A percentile compares a stretch with the other conserved stretches of the same genome.
These are phyloP conservation scores for Penicillium rolfsii DNA, from an alignment of 2,329 filamentous ascomycete species.

Conservation along the genomic window DNA sequence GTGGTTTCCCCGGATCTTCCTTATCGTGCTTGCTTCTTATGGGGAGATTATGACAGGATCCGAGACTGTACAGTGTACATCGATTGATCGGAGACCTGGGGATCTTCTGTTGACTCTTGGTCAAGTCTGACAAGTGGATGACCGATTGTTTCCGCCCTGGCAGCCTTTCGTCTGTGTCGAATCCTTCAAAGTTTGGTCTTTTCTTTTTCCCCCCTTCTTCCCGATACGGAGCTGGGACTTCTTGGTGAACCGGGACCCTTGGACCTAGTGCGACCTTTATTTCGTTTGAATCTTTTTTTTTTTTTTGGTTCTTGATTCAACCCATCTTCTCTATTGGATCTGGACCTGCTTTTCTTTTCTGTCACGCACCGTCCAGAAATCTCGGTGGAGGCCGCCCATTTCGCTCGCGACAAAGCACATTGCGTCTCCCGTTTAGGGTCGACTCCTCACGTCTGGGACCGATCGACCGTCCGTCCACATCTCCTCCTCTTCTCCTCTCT, in stretches of 20 bases:
- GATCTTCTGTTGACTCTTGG: too few relatives aligned
- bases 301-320: background rate
- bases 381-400: background rate
- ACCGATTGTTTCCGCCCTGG: background rate
- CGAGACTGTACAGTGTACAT: too few relatives aligned
- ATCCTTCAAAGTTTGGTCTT: conserved; percentile 5
- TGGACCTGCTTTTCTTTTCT: background rate
- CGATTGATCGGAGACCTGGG: too few relatives aligned
- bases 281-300: too few relatives aligned
- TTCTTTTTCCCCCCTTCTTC: conserved; percentile 1
- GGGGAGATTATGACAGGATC: too few relatives aligned
- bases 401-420: conserved; percentile 19
- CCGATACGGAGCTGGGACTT: background rate
- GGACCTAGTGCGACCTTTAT: too few relatives aligned
- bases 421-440: conserved; percentile 22
- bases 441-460: conserved; percentile 30
- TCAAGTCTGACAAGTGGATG: too few relatives aligned
- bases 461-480: conserved; percentile 18
- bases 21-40: conserved; percentile 3
- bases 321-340: background rate
- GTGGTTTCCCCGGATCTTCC: conserved; percentile 25
- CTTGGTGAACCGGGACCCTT: too few relatives aligned
- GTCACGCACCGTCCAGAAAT: background rate
- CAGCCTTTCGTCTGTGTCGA: conserved; percentile 8
- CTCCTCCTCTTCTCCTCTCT: conserved; percentile 10